Evolutionary conservation across 2,329 filamentous ascomycete genomes (phyloP).

Genomic region (Aspergillus quadrilineatus): DNA sequence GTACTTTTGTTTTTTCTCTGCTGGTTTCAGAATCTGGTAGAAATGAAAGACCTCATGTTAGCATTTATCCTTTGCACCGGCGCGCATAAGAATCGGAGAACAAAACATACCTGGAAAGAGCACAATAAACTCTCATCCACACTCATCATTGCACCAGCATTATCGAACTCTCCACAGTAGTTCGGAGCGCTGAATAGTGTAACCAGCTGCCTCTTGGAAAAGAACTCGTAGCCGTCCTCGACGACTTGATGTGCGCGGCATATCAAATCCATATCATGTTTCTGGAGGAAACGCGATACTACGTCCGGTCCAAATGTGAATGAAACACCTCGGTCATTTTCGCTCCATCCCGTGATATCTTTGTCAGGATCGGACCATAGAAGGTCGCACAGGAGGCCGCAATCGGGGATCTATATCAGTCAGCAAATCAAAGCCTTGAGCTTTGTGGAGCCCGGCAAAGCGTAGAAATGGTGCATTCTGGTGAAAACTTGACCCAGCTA

Average conservation of each 20-base stretch:
- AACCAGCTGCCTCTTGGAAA: slow-evolving; percentile 95
- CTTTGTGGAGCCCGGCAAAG: slow-evolving; percentile 27
- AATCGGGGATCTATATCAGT: slow-evolving; percentile 82
- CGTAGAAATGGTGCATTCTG: slow-evolving; percentile 13
- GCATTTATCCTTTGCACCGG: slow-evolving; percentile 3
- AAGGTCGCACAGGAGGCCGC: slow-evolving; percentile 93
- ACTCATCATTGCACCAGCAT: slow-evolving; percentile 99
- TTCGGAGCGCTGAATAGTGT: slow-evolving; percentile 98
- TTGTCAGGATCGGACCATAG: slow-evolving; percentile 99
- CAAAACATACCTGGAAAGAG: slow-evolving; percentile 81
- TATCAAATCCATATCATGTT: slow-evolving; percentile 99
- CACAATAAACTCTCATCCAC: slow-evolving; percentile 97
- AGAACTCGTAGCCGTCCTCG: slow-evolving; percentile 99
- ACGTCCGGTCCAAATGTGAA: slow-evolving; percentile 99
- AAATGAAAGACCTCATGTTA: slow-evolving; percentile 14
- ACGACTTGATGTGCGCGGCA: slow-evolving; percentile 98
- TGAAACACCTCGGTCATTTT: slow-evolving; percentile 97
- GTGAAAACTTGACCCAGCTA: neutral
- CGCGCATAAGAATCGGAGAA: neutral
- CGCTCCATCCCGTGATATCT: slow-evolving; percentile 98
- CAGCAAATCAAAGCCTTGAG: slow-evolving; percentile 41
- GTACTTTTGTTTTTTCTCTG: slow-evolving; percentile 99
- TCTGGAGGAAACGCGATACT: slow-evolving; percentile 94
- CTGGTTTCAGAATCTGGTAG: slow-evolving; percentile 91
- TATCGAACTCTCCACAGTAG: slow-evolving; percentile 99